Conservation (phyloP, 2,329 filamentous ascomycete species). For the Fusarium scirpi region DNA sequence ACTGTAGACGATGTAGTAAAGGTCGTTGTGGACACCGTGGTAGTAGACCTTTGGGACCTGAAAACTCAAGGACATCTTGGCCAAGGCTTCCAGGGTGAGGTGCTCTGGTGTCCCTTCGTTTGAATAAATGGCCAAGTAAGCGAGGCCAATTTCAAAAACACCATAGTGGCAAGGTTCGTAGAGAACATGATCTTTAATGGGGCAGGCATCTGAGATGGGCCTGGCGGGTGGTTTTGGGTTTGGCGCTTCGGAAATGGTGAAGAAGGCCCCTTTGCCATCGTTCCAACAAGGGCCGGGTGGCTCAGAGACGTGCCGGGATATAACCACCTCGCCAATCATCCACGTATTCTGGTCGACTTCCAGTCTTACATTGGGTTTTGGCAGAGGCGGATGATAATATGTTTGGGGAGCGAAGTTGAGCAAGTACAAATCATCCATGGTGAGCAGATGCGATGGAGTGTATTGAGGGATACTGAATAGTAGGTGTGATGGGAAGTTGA, state of each 20-base stretch:
- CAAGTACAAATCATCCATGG: not conserved
- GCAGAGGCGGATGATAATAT: too few species aligned
- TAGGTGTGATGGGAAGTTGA: not conserved
- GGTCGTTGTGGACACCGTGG: not conserved
- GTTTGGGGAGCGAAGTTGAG: too few species aligned
- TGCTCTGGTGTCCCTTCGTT: not conserved
- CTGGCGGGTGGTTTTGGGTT: not conserved
- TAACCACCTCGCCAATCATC: not conserved
- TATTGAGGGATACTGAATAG: not conserved
- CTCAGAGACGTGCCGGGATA: not conserved
- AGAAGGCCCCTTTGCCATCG: not conserved
- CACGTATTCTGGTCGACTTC: not conserved
- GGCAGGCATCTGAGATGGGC: not conserved
- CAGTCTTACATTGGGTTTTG: too few species aligned
- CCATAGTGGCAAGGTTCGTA: not conserved
- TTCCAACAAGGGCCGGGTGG: not conserved
- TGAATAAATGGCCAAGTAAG: rapidly evolving
- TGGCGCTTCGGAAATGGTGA: not conserved
- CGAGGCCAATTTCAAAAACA: not conserved
- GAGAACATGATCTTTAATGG: not conserved
- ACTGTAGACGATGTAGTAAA: not conserved
- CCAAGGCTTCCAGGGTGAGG: not conserved
- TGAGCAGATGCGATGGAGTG: not conserved
- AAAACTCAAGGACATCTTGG: not conserved
- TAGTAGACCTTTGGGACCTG: not conserved